Evolutionary conservation across 208 protist genomes (phyloP).

Genomic region (Acanthamoeba triangularis): DNA sequence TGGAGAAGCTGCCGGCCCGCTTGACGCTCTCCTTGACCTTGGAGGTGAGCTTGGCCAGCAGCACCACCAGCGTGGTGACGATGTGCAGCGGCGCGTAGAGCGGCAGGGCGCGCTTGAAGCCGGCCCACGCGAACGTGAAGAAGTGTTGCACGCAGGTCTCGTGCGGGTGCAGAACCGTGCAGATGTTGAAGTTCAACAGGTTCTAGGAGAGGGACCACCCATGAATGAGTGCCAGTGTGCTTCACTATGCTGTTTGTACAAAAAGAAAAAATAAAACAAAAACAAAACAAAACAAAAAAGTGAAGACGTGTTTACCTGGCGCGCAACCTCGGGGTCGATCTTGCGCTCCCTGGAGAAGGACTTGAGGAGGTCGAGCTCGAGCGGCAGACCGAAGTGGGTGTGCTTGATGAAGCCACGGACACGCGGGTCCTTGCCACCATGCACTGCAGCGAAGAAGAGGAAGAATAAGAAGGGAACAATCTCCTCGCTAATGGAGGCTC

Average conservation of each 20-base stretch:
- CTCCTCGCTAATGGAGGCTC: too few relatives aligned
- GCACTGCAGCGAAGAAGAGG: neutral
- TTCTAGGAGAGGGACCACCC: neutral
- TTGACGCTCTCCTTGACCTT: constrained; percentile 65
- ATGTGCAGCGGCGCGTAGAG: constrained; percentile 69
- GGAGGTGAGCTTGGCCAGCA: constrained; percentile 69
- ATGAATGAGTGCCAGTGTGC: too few relatives aligned
- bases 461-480: neutral
- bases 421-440: constrained; percentile 18
- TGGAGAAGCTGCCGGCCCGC: constrained; percentile 48
- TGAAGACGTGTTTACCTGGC: too few relatives aligned
- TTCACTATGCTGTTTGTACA: too few relatives aligned
- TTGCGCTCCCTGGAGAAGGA: constrained; percentile 7
- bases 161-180: constrained; percentile 50
- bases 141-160: constrained; percentile 29
- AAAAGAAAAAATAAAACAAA: too few relatives aligned
- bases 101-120: constrained; percentile 40
- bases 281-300: too few relatives aligned
- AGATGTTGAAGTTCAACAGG: constrained; percentile 49
- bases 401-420: constrained; percentile 30
- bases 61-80: constrained; percentile 43
- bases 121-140: constrained; percentile 12
- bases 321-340: neutral
- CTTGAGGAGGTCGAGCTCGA: constrained; percentile 19
- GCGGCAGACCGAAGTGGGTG: constrained; percentile 30